These are phyloP conservation scores for Penicillium soppii DNA, from an alignment of 495 filamentous ascomycete species.

Conservation along the genomic window DNA sequence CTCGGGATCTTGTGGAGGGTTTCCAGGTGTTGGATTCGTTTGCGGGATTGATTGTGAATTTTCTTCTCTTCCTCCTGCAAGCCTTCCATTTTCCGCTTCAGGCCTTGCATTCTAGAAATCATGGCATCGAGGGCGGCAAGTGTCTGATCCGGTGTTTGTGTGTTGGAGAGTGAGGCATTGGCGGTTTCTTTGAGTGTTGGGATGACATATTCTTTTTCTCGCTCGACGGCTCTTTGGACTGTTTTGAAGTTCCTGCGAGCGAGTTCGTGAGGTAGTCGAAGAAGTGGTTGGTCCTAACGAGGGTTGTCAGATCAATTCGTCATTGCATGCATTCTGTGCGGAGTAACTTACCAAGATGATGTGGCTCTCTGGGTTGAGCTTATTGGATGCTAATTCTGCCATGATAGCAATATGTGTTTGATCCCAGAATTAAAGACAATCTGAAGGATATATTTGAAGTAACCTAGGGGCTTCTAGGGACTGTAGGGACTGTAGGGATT, in stretches of 20 bases:
- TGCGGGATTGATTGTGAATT: constrained; percentile 69
- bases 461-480: too few species aligned
- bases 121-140: constrained; percentile 78
- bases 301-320: constrained; percentile 13
- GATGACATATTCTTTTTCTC: constrained; percentile 68
- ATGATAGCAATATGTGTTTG: too few species aligned
- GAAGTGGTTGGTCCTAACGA: constrained; percentile 93
- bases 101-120: constrained; percentile 75
- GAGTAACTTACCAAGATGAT: constrained; percentile 59
- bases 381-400: constrained; percentile 58
- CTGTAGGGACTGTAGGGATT: too few species aligned
- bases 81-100: constrained; percentile 81
- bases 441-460: too few species aligned
- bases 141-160: constrained; percentile 62
- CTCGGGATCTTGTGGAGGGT: constrained; percentile 77
- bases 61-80: constrained; percentile 75
- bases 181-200: constrained; percentile 67
- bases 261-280: constrained; percentile 87
- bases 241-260: constrained; percentile 90
- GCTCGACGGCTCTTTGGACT: constrained; percentile 78
- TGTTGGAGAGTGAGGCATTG: constrained; percentile 61
- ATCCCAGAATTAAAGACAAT: background rate
- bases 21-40: constrained; percentile 75
- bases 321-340: background rate
- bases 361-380: constrained; percentile 73